Conservation (phyloP, 2,329 filamentous ascomycete genomes). For the Paecilomyces dactylethromorphus region DNA sequence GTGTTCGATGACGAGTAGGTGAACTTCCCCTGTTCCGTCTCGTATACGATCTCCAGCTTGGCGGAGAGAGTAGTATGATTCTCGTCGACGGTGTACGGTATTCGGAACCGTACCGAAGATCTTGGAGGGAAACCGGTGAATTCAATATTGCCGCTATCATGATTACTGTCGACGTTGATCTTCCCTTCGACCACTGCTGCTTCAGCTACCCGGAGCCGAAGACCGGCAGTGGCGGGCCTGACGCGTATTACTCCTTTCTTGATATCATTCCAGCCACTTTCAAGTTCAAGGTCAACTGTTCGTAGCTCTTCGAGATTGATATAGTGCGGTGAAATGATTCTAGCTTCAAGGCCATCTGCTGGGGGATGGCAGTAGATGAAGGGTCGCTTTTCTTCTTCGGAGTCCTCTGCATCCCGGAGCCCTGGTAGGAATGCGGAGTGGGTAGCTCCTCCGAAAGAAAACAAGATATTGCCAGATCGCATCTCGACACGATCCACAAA, state of each 20-base stretch:
- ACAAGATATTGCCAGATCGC: slow-evolving; percentile 32
- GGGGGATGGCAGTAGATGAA: slow-evolving; percentile 69
- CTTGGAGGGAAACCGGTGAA: slow-evolving; percentile 27
- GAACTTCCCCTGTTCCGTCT: slow-evolving; percentile 60
- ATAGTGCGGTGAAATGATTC: slow-evolving; percentile 58
- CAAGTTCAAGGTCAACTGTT: slow-evolving; percentile 66
- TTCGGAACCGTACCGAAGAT: slow-evolving; percentile 39
- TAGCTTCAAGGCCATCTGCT: slow-evolving; percentile 60
- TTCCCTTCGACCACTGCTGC: slow-evolving; percentile 37
- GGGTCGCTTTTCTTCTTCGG: slow-evolving; percentile 40
- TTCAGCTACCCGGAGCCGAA: slow-evolving; percentile 51
- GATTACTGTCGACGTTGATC: slow-evolving; percentile 34
- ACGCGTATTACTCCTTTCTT: slow-evolving; percentile 44
- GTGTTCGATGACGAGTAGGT: slow-evolving; percentile 56
- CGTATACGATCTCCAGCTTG: slow-evolving; percentile 69
- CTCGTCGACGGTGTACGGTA: slow-evolving; percentile 82
- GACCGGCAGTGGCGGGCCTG: slow-evolving; percentile 54
- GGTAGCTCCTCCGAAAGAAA: slow-evolving; percentile 23
- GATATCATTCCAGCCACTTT: slow-evolving; percentile 67
- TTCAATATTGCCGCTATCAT: slow-evolving; percentile 41
- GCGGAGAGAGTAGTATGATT: slow-evolving; percentile 64
- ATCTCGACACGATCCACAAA: slow-evolving; percentile 67
- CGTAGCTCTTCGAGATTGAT: slow-evolving; percentile 76
- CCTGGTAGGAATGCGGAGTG: slow-evolving; percentile 25
- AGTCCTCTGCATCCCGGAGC: slow-evolving; percentile 27